phyloP scores from a whole-genome alignment of 495 filamentous ascomycete species.

The Daldinia decipiens region DNA sequence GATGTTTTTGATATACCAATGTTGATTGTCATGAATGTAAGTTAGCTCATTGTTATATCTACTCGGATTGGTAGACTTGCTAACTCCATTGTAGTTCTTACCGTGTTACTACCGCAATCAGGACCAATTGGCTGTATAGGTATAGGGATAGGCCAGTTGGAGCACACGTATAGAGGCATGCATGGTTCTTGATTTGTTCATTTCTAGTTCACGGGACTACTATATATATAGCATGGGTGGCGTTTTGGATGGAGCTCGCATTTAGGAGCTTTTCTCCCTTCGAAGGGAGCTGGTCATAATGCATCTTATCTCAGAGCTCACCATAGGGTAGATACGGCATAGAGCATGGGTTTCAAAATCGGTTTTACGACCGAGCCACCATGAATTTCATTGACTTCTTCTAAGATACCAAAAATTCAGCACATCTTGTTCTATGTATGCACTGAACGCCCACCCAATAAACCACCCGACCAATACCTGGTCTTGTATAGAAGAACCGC shows the following conservation, averaged over 20 bases:
- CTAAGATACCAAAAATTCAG: constrained; percentile 20
- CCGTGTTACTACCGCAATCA: constrained; percentile 62
- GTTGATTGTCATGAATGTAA: constrained; percentile 96
- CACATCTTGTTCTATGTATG: neutral
- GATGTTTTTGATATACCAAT: constrained; percentile 99
- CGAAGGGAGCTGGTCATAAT: constrained; percentile 43
- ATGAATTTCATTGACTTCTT: constrained; percentile 40
- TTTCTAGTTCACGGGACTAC: constrained; percentile 24
- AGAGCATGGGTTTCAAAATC: constrained; percentile 35
- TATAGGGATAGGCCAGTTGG: constrained; percentile 45
- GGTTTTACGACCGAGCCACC: constrained; percentile 31
- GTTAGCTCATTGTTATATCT: constrained; percentile 49
- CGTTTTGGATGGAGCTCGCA: constrained; percentile 48
- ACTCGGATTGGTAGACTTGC: constrained; percentile 13
- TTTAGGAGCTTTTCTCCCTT: constrained; percentile 42
- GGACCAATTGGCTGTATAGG: constrained; percentile 61
- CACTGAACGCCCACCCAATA: constrained; percentile 18
- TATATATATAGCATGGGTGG: constrained; percentile 47
- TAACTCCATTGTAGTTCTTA: constrained; percentile 55
- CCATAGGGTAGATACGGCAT: constrained; percentile 42
- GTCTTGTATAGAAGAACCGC: neutral
- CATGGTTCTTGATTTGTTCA: constrained; percentile 28
- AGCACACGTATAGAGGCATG: constrained; percentile 19
- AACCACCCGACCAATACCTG: neutral
- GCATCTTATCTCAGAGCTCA: constrained; percentile 37